Evolutionary conservation across 2,329 filamentous ascomycete species (phyloP).

Genomic region (Colletotrichum australisinense): DNA sequence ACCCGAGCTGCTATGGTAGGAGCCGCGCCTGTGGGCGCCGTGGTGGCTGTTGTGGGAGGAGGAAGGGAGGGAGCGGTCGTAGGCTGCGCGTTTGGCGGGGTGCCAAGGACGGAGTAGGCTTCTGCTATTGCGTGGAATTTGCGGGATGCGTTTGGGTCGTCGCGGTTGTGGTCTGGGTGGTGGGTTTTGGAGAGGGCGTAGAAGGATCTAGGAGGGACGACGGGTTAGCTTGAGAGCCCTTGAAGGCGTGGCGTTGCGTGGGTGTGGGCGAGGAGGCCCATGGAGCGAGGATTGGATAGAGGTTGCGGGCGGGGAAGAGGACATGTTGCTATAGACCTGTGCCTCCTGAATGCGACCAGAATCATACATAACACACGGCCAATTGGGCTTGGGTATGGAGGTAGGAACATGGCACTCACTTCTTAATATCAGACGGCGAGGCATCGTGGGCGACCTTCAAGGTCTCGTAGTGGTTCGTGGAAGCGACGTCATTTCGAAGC

Average conservation of each 20-base stretch:
- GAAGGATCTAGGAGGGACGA: slow-evolving; percentile 70
- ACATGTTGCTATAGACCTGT: background rate
- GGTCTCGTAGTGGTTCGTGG: slow-evolving; percentile 82
- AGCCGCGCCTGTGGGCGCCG: slow-evolving; percentile 50
- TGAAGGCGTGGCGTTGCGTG: background rate
- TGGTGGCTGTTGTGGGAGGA: slow-evolving; percentile 44
- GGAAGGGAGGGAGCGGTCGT: slow-evolving; percentile 77
- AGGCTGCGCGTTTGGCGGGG: slow-evolving; percentile 79
- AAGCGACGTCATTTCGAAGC: slow-evolving; percentile 43
- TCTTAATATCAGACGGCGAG: slow-evolving; percentile 84
- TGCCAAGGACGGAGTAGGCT: slow-evolving; percentile 82
- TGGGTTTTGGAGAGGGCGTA: slow-evolving; percentile 91
- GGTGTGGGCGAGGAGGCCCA: no score
- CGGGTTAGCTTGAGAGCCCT: background rate
- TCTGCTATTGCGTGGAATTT: slow-evolving; percentile 88
- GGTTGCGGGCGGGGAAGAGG: slow-evolving; percentile 17
- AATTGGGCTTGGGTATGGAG: background rate
- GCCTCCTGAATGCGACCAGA: background rate
- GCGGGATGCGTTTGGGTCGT: slow-evolving; percentile 76
- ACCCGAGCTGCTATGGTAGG: slow-evolving; percentile 63
- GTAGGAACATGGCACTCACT: slow-evolving; percentile 57
- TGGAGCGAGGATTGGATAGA: background rate
- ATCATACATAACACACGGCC: background rate
- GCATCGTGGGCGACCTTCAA: slow-evolving; percentile 79
- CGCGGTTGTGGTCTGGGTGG: slow-evolving; percentile 91